Conservation (phyloP, 1,284 basidiomycete genomes). For the Trichosporon coremiiforme region DNA sequence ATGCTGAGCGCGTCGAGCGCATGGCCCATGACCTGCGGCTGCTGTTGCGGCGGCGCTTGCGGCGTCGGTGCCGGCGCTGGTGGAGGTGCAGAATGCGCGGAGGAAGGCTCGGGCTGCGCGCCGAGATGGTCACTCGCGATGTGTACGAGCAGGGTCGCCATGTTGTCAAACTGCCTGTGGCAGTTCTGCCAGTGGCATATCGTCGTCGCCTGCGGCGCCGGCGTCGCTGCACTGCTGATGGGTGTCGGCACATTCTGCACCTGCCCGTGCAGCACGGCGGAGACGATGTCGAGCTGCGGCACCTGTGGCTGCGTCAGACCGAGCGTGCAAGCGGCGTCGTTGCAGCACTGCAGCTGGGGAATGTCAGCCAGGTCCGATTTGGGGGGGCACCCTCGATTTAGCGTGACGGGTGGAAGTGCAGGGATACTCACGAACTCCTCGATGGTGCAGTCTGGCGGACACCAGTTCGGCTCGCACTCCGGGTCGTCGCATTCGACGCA, state of each 20-base stretch:
- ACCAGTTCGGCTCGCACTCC: constrained; percentile 26
- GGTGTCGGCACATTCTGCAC: background rate
- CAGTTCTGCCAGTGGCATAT: constrained; percentile 59
- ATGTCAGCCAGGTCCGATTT: constrained; percentile 10
- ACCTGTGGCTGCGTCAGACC: constrained; percentile 20
- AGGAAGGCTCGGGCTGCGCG: constrained; percentile 15
- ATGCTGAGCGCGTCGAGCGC: background rate
- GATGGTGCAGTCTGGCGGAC: constrained; percentile 34
- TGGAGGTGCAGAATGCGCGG: background rate
- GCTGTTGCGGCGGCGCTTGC: background rate
- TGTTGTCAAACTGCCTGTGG: constrained; percentile 55
- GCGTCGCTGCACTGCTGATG: constrained; percentile 23
- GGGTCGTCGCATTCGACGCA: constrained; percentile 27
- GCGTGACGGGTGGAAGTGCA: background rate
- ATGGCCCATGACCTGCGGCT: background rate
- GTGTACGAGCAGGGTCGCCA: constrained; percentile 59
- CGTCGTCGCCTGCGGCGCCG: constrained; percentile 7
- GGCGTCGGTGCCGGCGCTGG: background rate
- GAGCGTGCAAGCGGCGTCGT: constrained; percentile 27
- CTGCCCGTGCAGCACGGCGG: constrained; percentile 18
- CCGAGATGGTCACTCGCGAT: constrained; percentile 59
- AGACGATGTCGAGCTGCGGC: constrained; percentile 22
- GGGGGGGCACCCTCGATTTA: background rate
- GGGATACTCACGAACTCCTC: constrained; percentile 48
- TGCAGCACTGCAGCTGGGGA: constrained; percentile 48